These are phyloP conservation scores for Hura crepitans DNA, from an alignment of 441 rosid species.

Conservation along the genomic window DNA sequence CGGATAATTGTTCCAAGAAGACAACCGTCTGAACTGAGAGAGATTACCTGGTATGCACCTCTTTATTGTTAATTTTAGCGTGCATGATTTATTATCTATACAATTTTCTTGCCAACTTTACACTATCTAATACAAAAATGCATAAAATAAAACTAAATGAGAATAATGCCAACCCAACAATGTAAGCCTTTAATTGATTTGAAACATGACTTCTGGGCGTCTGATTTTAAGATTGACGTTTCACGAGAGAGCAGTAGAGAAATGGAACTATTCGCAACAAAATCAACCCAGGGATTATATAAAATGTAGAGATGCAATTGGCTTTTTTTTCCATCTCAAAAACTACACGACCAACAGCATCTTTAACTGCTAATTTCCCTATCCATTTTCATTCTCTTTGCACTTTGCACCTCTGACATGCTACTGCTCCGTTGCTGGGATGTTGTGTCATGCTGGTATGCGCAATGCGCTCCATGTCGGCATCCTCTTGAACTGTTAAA, in stretches of 20 bases:
- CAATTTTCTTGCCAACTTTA: background rate
- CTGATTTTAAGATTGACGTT: background rate
- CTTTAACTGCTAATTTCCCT: constrained; percentile 61
- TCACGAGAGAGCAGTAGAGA: background rate
- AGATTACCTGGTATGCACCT: too few relatives aligned
- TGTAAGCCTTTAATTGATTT: background rate
- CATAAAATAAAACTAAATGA: background rate
- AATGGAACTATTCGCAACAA: constrained; percentile 27
- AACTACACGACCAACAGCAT: constrained; percentile 13
- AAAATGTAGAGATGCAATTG: constrained; percentile 25
- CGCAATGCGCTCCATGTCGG: constrained; percentile 76
- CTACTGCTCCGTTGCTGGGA: constrained; percentile 46
- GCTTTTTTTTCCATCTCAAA: constrained; percentile 23
- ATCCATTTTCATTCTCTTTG: constrained; percentile 87
- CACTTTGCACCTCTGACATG: constrained; percentile 46
- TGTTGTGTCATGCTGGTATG: constrained; percentile 69
- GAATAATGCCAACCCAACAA: background rate
- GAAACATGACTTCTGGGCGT: background rate
- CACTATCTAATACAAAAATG: background rate
- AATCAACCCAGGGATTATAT: constrained; percentile 23
- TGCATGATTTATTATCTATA: background rate
- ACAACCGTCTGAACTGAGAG: too few relatives aligned
- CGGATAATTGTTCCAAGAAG: too few relatives aligned
- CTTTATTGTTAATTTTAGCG: too few relatives aligned
- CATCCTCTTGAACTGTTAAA: constrained; percentile 93